Evolutionary conservation across 106 monocot genomes (phyloP), one percentile per base, ranked within the genome.

Genomic region (Apostasia shenzhenica): DNA sequence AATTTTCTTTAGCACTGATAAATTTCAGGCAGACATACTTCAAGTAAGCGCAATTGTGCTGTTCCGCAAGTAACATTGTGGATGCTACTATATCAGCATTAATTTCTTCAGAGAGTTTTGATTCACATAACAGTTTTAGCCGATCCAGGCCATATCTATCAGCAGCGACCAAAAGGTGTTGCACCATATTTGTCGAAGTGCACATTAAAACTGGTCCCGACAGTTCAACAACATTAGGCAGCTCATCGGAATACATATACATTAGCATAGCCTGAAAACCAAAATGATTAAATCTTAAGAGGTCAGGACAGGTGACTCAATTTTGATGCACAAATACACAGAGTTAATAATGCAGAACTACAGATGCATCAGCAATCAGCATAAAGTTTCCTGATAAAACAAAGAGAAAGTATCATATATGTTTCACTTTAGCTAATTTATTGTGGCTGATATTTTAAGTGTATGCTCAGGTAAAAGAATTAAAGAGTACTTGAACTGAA

Each of bases 131-230:
- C 51, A 77, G 52, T 45, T 82, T 84, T 42, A 89, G 59, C 41
- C 88, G 76, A 2, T 85, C 88, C 57, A 89, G 48, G 41, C 84
- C 88, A 82, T 79, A 89, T 37, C 85, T 76, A 77, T 89, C 89
- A 60, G 89, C 79, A 12, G 89, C 89, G 54, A 82, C 89, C 72
- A 89, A 75, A 45, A 85, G 75, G 77, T 85, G 82, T 49, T 89
- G 85, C 5, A 89, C 61, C 65, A 89, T 66, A n/a, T 79, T 73
- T 13, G 89, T 75, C 5, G 81, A 84, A 63, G 84, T 88, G 70
- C 77, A 69, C 43, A 67, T 73, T 6, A 81, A 81, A 61, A 68
- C 62, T 49, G 84, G 76, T 53, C 74, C 83, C 47, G 54, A 74
- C 9, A 82, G 73, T 60, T 84, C 82, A 72, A 75, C 76, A 40